Percentiles rank a stretch among this genome's conserved stretches.
Conservation (phyloP, 768 basidiomycete species). For the Cyclocybe aegerita region DNA sequence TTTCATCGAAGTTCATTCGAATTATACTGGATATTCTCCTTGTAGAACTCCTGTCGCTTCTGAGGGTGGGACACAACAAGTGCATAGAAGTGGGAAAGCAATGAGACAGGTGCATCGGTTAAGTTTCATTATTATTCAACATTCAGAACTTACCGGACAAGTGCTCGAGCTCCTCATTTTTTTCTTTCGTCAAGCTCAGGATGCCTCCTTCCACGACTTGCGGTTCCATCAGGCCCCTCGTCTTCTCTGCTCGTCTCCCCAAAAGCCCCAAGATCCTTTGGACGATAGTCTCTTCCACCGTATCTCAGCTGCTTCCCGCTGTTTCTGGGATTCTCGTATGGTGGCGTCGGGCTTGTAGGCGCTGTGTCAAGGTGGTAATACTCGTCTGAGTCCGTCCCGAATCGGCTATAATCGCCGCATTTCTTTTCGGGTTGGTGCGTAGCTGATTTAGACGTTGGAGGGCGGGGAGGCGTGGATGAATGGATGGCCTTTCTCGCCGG, state of each 20-base stretch:
- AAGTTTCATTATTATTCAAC: no score
- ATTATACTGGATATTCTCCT: no score
- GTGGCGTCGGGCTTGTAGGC: constrained; percentile 9
- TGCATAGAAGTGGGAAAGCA: no score
- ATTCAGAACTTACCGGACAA: no score
- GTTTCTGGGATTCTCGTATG: constrained; percentile 9
- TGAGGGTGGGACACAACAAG: no score
- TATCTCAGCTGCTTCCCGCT: constrained; percentile 15
- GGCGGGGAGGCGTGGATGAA: no score
- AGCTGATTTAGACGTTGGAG: no score
- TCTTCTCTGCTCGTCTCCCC: neutral
- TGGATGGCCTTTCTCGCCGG: no score
- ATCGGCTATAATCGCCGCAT: constrained; percentile 4
- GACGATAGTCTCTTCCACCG: constrained; percentile 1
- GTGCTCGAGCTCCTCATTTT: no score
- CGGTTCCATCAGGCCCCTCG: neutral
- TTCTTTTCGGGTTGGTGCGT: neutral
- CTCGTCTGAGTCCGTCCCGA: constrained; percentile 12
- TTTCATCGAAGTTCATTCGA: no score
- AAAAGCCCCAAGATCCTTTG: neutral
- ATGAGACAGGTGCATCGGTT: no score
- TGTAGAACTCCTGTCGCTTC: no score
- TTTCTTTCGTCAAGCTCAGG: neutral
- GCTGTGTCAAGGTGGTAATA: constrained; percentile 13
- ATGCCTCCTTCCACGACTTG: neutral